Conservation (phyloP, 1,284 basidiomycete species). For the Naganishia sp. region DNA sequence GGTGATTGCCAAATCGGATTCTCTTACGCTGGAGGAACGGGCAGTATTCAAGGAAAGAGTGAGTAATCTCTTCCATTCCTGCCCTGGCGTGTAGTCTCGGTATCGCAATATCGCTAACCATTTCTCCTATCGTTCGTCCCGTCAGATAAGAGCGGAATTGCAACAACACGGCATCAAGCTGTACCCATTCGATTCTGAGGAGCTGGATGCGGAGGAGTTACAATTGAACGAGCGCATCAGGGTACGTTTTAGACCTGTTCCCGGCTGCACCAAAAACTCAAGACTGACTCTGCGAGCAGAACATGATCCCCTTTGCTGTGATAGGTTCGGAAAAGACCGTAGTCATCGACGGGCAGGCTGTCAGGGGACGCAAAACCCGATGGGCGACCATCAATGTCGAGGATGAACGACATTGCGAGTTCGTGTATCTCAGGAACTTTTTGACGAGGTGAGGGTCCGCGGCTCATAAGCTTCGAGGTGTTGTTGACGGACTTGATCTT, state of each 20-base stretch:
- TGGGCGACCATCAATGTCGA: slow-evolving; percentile 99
- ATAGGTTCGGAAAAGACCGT: slow-evolving; percentile 94
- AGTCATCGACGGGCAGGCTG: slow-evolving; percentile 91
- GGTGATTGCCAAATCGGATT: slow-evolving; percentile 97
- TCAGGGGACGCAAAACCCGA: slow-evolving; percentile 93
- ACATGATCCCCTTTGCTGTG: slow-evolving; percentile 93
- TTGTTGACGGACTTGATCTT: slow-evolving; percentile 11
- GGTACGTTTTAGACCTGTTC: slow-evolving; percentile 57
- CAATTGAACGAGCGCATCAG: slow-evolving; percentile 88
- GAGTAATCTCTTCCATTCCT: slow-evolving; percentile 32
- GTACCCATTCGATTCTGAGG: slow-evolving; percentile 97
- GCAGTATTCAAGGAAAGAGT: slow-evolving; percentile 90
- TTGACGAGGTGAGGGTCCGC: slow-evolving; percentile 66
- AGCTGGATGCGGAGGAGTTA: slow-evolving; percentile 82
- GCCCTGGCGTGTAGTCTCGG: not conserved
- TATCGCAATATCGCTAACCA: not conserved
- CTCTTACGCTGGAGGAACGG: slow-evolving; percentile 88
- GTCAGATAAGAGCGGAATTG: slow-evolving; percentile 86
- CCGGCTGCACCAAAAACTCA: not conserved
- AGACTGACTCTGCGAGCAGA: slow-evolving; percentile 56
- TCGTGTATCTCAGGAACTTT: slow-evolving; percentile 95
- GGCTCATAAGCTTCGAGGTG: slow-evolving; percentile 7
- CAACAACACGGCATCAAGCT: slow-evolving; percentile 89
- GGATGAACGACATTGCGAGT: slow-evolving; percentile 96
- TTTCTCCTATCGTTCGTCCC: not conserved